Evolutionary conservation across 352 stramenopile genomes (phyloP), one percentile per base, ranked within the genome.

Genomic region (Aphanomyces astaci): DNA sequence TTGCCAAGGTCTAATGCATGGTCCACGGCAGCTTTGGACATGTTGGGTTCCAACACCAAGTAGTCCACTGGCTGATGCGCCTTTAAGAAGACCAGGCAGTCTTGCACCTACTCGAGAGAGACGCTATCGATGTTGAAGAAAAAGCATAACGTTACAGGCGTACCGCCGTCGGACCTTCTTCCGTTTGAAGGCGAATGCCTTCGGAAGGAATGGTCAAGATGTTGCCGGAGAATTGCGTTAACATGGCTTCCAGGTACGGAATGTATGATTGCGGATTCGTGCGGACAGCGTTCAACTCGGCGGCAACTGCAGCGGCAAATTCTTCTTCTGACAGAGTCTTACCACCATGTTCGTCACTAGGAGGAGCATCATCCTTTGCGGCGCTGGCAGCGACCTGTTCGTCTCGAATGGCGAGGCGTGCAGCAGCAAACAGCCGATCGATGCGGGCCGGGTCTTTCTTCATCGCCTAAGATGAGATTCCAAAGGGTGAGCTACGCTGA

Each of bases 181-280:
- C 62, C 3, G 62, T 68, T 27, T 68, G 62, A 22, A 68, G 43
- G 22, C 62, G 62, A 68, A 68, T 68, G 33, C 62, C 43, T 45
- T 68, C 62, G 25, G 62, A 60, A 10, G 62, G 62, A 32, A 68
- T 68, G 19, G 62, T 60, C 28, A 68, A 49, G 31, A 68, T 40
- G 13, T 68, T 68, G 30, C 43, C 62, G 3, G 25, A 24, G 24
- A 68, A 68, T 51, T 68, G 30, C 27, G 56, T 52, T 4, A 68
- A 45, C 62, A 68, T 68, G 17, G 49, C 62, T 60, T 68, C 62
- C 19, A 25, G 36, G 32, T 68, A 27, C 17, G 31, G n/a, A 28
- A 68, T 19, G n/a, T 52, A 68, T 15, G 27, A 15, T 32, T 40
- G 28, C 10, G 62, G 62, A 49, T 68, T 68, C 24, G 62, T 68